A percentile compares a stretch with the other conserved stretches of the same genome.
Evolutionary conservation across 176 grass and related monocot species (phyloP).

Genomic region (Coix lacrymajobi): DNA sequence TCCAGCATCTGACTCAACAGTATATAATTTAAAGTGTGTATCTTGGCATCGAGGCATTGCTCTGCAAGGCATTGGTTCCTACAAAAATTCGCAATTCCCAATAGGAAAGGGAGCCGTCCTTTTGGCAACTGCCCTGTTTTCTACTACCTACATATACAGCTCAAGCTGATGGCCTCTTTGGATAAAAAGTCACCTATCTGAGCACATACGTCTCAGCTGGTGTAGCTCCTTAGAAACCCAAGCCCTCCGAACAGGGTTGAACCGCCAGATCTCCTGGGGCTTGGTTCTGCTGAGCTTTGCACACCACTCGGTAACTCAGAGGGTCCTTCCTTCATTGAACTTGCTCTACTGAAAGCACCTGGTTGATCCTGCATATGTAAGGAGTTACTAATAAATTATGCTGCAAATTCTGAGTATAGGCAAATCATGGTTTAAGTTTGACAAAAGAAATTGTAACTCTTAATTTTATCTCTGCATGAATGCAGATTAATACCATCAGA

Average conservation of each 20-base stretch:
- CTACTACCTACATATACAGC: conserved; percentile 19
- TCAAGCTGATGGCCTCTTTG: not conserved
- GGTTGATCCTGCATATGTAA: conserved; percentile 1
- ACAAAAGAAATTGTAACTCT: not conserved
- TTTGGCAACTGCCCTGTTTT: conserved; percentile 10
- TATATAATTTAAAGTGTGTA: not conserved
- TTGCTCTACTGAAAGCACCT: conserved; percentile 21
- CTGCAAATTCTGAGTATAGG: not conserved
- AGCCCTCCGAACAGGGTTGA: conserved; percentile 37
- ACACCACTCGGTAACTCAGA: not conserved
- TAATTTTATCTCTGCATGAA: not conserved
- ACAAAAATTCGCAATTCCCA: conserved; percentile 16
- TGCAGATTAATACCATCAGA: not conserved
- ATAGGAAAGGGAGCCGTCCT: conserved; percentile 19
- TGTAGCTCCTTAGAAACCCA: conserved; percentile 29
- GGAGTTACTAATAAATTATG: not conserved
- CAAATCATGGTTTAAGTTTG: not conserved
- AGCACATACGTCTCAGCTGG: conserved; percentile 25
- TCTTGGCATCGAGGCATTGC: conserved; percentile 6
- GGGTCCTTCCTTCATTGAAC: conserved; percentile 38
- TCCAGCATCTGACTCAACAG: not conserved
- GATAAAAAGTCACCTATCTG: conserved; percentile 21
- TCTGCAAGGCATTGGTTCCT: conserved; percentile 12
- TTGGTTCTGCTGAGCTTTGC: conserved; percentile 10
- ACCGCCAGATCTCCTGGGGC: not conserved